These are phyloP conservation scores for Puccinia horiana DNA, from an alignment of 1,284 basidiomycete genomes.

Conservation along the genomic window DNA sequence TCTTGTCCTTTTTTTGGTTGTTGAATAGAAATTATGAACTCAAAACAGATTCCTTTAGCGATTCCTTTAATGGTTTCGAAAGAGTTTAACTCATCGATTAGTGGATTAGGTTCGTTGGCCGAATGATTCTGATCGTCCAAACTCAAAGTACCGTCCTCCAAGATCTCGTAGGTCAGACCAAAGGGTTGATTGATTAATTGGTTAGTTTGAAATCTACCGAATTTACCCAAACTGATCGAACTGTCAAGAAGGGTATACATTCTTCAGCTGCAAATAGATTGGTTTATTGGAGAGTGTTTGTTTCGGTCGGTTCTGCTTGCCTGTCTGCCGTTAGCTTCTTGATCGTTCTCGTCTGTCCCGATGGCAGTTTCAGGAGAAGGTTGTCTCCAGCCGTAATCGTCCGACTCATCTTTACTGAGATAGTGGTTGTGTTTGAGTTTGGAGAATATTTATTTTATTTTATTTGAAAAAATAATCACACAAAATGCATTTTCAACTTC, in stretches of 20 bases:
- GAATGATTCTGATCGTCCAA: neutral
- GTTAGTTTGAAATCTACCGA: conserved; percentile 57
- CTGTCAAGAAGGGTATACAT: conserved; percentile 45
- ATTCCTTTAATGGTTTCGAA: conserved; percentile 21
- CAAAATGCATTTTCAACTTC: no score
- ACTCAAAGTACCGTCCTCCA: conserved; percentile 12
- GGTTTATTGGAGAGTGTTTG: no score
- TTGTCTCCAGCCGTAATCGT: conserved; percentile 27
- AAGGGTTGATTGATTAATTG: conserved; percentile 57
- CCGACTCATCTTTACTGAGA: neutral
- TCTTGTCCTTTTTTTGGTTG: neutral
- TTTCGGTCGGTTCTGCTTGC: neutral
- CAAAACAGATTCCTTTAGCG: conserved; percentile 35
- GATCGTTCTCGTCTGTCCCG: conserved; percentile 14
- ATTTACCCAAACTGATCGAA: conserved; percentile 57
- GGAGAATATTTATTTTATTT: no score
- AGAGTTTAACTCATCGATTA: neutral
- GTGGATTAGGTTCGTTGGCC: neutral
- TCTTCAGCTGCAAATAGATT: neutral
- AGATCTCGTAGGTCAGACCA: conserved; percentile 58
- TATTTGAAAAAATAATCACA: no score
- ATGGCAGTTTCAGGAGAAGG: conserved; percentile 32
- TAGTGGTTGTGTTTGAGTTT: neutral
- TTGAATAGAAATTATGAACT: conserved; percentile 12
- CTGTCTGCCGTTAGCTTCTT: conserved; percentile 21